These are phyloP conservation scores for Fusarium sambucinum DNA, from an alignment of 2,329 filamentous ascomycete species.

Conservation along the genomic window DNA sequence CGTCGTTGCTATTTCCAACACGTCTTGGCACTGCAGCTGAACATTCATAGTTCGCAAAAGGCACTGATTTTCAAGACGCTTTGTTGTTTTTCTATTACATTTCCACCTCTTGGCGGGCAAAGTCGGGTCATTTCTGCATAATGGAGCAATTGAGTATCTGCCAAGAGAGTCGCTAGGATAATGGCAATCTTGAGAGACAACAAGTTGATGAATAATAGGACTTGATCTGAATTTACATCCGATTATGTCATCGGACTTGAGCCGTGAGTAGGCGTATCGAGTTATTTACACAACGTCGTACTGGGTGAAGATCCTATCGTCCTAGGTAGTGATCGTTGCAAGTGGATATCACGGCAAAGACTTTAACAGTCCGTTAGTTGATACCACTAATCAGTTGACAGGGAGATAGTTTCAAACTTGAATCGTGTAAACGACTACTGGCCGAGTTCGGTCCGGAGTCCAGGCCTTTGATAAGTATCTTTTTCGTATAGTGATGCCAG, in stretches of 20 bases:
- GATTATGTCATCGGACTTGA: background rate
- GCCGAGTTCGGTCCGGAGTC: background rate
- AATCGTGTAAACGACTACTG: background rate
- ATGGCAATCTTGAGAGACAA: background rate
- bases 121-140: background rate
- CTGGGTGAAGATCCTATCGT: background rate
- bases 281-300: background rate
- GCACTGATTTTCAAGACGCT: background rate
- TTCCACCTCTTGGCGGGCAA: background rate
- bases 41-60: background rate
- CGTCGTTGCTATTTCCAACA: constrained; percentile 15
- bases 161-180: background rate
- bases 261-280: background rate
- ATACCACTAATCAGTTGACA: background rate
- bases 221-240: background rate
- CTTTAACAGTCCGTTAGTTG: background rate
- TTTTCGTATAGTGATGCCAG: too few relatives aligned
- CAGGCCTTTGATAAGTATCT: background rate
- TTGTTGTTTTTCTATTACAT: background rate
- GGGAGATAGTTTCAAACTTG: background rate
- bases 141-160: background rate
- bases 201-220: background rate
- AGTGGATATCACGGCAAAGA: background rate
- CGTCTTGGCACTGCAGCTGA: constrained; percentile 2
- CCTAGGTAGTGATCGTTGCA: background rate